Conservation (phyloP, 345 rosid genomes). For the Pistacia vera region DNA sequence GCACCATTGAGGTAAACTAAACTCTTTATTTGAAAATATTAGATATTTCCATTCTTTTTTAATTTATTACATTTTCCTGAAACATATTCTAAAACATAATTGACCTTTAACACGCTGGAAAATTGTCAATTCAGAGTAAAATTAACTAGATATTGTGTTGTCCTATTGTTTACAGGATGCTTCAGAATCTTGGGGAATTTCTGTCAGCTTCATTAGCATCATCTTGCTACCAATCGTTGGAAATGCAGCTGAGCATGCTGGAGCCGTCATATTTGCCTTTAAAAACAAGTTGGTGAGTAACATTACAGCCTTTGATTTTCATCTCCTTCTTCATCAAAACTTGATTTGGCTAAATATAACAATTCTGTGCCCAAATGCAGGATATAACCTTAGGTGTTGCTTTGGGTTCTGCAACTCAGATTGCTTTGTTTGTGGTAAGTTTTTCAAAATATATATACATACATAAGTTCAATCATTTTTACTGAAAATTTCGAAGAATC, state of each 20-base stretch:
- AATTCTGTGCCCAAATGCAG: constrained; percentile 32
- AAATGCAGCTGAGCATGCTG: constrained; percentile 95
- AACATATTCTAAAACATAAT: too few relatives aligned
- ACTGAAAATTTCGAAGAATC: neutral
- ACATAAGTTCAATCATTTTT: neutral
- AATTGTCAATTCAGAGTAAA: neutral
- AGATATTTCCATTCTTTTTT: too few relatives aligned
- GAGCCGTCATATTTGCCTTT: constrained; percentile 91
- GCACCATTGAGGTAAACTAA: constrained; percentile 70
- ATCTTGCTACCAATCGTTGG: constrained; percentile 92
- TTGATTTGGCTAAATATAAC: neutral
- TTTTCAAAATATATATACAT: neutral
- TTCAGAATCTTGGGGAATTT: constrained; percentile 85
- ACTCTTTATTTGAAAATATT: neutral
- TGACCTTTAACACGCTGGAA: neutral
- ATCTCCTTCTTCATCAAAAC: neutral
- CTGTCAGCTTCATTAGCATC: constrained; percentile 86
- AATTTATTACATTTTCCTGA: too few relatives aligned
- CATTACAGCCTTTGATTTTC: neutral
- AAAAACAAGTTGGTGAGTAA: constrained; percentile 79
- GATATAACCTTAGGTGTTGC: constrained; percentile 90
- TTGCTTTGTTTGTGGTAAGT: constrained; percentile 80
- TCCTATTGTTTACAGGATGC: constrained; percentile 47
- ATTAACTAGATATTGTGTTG: neutral
- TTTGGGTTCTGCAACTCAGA: constrained; percentile 88